Evolutionary conservation across 441 rosid species (phyloP).

Genomic region (Viola pubescens): DNA sequence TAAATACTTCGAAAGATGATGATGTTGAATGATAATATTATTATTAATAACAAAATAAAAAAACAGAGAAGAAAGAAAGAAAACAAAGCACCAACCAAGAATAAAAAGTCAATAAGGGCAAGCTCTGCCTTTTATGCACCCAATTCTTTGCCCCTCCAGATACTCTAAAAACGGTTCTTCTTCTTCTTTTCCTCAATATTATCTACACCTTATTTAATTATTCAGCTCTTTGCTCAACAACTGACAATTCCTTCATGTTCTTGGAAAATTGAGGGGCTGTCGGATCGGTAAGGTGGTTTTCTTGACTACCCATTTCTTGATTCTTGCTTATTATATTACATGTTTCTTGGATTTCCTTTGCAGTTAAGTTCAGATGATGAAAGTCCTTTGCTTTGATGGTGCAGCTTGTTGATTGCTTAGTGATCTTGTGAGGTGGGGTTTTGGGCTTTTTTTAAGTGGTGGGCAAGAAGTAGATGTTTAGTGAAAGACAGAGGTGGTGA

Average conservation of each 20-base stretch:
- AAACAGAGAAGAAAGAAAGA: not conserved
- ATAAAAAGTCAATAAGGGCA: conserved; percentile 32
- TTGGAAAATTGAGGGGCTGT: conserved; percentile 10
- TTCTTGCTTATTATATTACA: not conserved
- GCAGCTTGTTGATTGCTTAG: conserved; percentile 15
- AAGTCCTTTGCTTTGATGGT: conserved; percentile 10
- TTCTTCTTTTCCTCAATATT: not conserved
- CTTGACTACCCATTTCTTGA: conserved; percentile 12
- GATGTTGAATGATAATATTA: no score
- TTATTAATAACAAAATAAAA: not conserved
- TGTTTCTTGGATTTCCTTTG: not conserved
- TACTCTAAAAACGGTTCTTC: conserved; percentile 11
- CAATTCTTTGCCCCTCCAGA: conserved; percentile 11
- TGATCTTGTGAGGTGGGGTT: not conserved
- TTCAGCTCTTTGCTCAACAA: not conserved
- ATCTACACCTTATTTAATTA: no score
- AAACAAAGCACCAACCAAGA: not conserved
- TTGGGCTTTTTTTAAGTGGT: not conserved
- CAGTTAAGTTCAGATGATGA: conserved; percentile 11
- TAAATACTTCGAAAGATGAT: not conserved
- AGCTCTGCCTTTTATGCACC: conserved; percentile 19
- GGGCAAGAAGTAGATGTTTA: conserved; percentile 22
- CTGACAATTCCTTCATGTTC: conserved; percentile 9
- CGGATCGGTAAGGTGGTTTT: conserved; percentile 20
- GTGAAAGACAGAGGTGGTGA: conserved; percentile 19